Evolutionary conservation across 1,284 basidiomycete genomes (phyloP).

Genomic region (Vanrija sp.): DNA sequence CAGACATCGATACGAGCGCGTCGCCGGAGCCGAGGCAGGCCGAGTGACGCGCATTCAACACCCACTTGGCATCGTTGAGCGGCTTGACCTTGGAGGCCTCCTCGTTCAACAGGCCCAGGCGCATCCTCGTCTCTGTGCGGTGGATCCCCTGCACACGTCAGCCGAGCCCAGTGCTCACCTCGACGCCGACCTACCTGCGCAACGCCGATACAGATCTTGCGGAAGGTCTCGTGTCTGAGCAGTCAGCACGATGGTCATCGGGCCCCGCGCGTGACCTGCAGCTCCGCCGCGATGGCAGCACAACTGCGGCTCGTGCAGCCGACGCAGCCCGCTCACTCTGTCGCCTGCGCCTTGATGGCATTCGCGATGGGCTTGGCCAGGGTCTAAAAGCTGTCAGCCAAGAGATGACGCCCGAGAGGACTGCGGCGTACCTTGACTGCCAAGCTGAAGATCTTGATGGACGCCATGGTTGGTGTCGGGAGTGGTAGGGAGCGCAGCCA

Average conservation of each 20-base stretch:
- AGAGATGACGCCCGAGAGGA: not conserved
- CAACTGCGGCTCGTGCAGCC: not conserved
- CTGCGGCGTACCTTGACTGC: constrained; percentile 59
- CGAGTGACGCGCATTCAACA: constrained; percentile 8
- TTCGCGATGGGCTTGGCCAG: constrained; percentile 78
- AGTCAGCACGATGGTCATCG: not conserved
- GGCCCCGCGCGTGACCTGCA: too few relatives aligned
- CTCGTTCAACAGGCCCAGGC: constrained; percentile 75
- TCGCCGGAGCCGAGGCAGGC: not conserved
- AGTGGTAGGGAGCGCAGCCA: not conserved
- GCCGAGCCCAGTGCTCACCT: not conserved
- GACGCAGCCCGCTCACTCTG: constrained; percentile 57
- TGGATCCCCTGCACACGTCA: constrained; percentile 57
- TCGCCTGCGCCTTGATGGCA: constrained; percentile 69
- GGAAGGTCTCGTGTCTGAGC: constrained; percentile 70
- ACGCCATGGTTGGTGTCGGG: constrained; percentile 55
- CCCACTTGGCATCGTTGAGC: constrained; percentile 73
- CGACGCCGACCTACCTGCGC: constrained; percentile 57
- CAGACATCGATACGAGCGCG: not conserved
- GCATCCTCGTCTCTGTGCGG: constrained; percentile 68
- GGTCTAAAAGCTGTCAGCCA: constrained; percentile 54
- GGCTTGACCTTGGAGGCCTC: constrained; percentile 71
- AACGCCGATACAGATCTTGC: constrained; percentile 67
- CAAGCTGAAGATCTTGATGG: constrained; percentile 64
- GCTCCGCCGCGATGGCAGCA: not conserved